Evolutionary conservation across 805 yeast species (phyloP).

Genomic region (Ogataea trehaloabstinens): DNA sequence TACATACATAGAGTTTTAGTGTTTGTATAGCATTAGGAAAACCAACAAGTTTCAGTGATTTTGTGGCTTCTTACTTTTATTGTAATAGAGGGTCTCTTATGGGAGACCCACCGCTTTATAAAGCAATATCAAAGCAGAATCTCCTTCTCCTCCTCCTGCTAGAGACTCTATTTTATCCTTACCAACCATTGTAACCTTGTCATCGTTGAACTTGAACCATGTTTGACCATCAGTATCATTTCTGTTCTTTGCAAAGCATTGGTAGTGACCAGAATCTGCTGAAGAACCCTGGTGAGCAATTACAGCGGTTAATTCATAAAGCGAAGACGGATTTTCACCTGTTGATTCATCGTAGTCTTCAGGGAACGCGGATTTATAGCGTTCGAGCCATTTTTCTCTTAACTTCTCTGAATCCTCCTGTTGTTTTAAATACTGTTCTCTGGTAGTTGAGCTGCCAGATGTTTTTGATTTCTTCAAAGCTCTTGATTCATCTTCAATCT

Average conservation of each 20-base stretch:
- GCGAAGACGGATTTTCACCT: conserved; percentile 83
- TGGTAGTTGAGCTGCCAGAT: conserved; percentile 44
- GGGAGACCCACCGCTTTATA: conserved; percentile 78
- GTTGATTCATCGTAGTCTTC: conserved; percentile 35
- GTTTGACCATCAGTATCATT: conserved; percentile 60
- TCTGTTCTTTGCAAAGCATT: conserved; percentile 77
- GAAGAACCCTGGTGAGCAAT: conserved; percentile 93
- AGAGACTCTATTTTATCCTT: conserved; percentile 79
- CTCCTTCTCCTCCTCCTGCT: conserved; percentile 98
- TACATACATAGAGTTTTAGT: background rate
- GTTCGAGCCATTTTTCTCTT: conserved; percentile 47
- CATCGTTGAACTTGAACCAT: conserved; percentile 97
- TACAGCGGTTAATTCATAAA: conserved; percentile 79
- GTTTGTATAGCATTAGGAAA: background rate
- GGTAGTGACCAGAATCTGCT: conserved; percentile 98
- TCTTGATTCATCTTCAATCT: conserved; percentile 65
- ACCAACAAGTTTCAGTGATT: too few species aligned
- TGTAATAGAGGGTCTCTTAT: too few species aligned
- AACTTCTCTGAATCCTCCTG: conserved; percentile 47
- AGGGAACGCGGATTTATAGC: conserved; percentile 44
- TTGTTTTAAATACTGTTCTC: conserved; percentile 56
- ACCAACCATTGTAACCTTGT: conserved; percentile 73
- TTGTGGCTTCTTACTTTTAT: too few species aligned
- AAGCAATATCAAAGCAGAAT: conserved; percentile 84
- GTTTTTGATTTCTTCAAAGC: conserved; percentile 64